These are phyloP conservation scores for Tetrapisispora taiwanensis DNA, from an alignment of 805 yeast genomes.

Conservation along the genomic window DNA sequence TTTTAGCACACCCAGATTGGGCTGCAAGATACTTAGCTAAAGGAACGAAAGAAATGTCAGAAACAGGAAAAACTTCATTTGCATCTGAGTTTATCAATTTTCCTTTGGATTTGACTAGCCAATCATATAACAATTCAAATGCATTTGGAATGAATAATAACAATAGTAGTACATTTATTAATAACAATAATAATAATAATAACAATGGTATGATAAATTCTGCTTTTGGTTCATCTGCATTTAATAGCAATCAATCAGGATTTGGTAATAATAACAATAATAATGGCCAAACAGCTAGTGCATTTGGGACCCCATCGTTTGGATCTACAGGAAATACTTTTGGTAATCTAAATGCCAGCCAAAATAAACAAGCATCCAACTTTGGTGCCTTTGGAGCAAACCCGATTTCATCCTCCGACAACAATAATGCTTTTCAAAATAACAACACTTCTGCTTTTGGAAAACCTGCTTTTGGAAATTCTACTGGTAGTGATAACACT, in stretches of 20 bases:
- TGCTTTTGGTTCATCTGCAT: constrained; percentile 20
- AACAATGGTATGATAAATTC: neutral
- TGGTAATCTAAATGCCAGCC: neutral
- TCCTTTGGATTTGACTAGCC: constrained; percentile 26
- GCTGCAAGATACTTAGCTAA: constrained; percentile 52
- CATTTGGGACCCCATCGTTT: constrained; percentile 20
- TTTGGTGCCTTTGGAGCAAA: neutral
- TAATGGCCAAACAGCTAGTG: constrained; percentile 1
- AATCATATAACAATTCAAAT: constrained; percentile 3
- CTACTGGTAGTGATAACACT: neutral
- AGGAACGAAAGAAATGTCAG: constrained; percentile 29
- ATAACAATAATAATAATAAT: neutral
- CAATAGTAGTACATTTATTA: neutral
- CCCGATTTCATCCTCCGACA: constrained; percentile 5
- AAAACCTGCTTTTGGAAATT: constrained; percentile 13
- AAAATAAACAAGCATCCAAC: neutral
- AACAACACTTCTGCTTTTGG: constrained; percentile 9
- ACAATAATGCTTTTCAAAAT: constrained; percentile 11
- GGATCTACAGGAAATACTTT: constrained; percentile 3
- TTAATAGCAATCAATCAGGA: constrained; percentile 10
- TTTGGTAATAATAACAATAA: constrained; percentile 4
- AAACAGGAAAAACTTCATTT: constrained; percentile 16
- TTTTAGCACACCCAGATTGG: constrained; percentile 34
- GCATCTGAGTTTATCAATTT: constrained; percentile 29
- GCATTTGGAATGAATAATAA: neutral